A percentile compares a stretch with the other conserved stretches of the same genome.
These are phyloP conservation scores for Trichoderma cornu-damae DNA, from an alignment of 2,329 filamentous ascomycete species.

Conservation along the genomic window DNA sequence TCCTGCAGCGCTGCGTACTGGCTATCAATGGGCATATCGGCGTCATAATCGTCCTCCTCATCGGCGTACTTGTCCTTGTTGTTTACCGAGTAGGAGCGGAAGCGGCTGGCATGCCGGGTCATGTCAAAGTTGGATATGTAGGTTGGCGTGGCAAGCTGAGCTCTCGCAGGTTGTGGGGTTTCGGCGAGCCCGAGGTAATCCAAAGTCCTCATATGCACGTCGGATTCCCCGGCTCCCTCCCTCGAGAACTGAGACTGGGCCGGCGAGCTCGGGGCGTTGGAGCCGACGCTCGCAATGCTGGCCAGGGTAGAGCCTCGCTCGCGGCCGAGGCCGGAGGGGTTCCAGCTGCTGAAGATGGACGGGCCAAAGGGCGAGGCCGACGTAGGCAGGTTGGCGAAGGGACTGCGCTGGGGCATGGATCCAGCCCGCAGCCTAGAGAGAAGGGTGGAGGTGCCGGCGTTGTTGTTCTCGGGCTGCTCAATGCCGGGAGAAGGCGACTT, in stretches of 20 bases:
- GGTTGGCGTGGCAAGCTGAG: constrained; percentile 68
- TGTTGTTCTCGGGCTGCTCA: constrained; percentile 39
- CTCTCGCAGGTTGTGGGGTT: constrained; percentile 75
- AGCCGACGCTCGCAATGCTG: constrained; percentile 78
- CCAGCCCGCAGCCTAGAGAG: constrained; percentile 84
- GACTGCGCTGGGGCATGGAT: constrained; percentile 86
- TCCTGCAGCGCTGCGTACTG: constrained; percentile 58
- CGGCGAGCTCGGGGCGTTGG: constrained; percentile 84
- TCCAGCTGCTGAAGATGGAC: constrained; percentile 87
- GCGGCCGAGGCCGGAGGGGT: constrained; percentile 58
- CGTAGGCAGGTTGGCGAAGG: constrained; percentile 54
- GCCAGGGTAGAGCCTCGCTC: constrained; percentile 82
- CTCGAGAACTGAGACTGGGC: constrained; percentile 80
- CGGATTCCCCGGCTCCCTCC: constrained; percentile 77
- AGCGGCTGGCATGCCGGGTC: constrained; percentile 74
- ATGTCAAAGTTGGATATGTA: constrained; percentile 72
- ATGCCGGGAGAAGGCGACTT: constrained; percentile 60
- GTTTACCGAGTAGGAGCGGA: constrained; percentile 97
- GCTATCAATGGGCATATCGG: constrained; percentile 47
- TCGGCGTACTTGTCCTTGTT: constrained; percentile 96
- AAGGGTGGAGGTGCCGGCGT: constrained; percentile 60
- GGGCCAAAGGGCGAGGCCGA: constrained; percentile 72
- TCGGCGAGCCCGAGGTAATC: constrained; percentile 95
- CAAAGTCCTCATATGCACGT: constrained; percentile 82
- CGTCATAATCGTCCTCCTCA: constrained; percentile 71